These are phyloP conservation scores for Trichosporon faecale DNA, from an alignment of 1,284 basidiomycete species.

Conservation along the genomic window DNA sequence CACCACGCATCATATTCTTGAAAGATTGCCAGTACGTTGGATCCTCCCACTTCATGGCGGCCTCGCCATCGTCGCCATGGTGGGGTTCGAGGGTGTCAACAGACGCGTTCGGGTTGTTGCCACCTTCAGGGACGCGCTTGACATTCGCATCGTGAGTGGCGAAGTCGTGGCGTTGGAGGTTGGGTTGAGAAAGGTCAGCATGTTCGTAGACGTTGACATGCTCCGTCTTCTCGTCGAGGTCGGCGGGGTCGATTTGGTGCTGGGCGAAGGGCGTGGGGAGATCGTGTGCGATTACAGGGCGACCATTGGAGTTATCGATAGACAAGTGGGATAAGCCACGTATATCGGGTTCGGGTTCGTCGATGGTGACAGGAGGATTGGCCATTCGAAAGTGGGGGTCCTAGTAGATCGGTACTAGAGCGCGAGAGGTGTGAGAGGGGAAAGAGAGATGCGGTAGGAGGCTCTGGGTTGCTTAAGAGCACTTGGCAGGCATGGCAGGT, in stretches of 20 bases:
- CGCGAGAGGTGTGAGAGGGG: neutral
- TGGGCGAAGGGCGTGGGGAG: neutral
- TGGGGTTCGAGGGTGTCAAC: slow-evolving; percentile 12
- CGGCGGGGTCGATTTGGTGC: neutral
- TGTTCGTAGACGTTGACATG: neutral
- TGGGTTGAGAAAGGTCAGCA: neutral
- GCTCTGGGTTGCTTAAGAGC: neutral
- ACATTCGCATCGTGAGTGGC: slow-evolving; percentile 6
- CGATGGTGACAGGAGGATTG: slow-evolving; percentile 17
- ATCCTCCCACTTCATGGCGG: neutral
- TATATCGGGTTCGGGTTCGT: slow-evolving; percentile 31
- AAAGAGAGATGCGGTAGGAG: neutral
- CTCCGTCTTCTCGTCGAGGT: neutral
- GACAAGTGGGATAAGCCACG: slow-evolving; percentile 20
- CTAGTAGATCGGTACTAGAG: neutral
- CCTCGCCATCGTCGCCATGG: neutral
- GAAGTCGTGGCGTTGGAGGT: slow-evolving; percentile 7
- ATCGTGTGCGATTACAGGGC: slow-evolving; percentile 2
- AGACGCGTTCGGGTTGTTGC: slow-evolving; percentile 4
- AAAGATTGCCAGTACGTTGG: slow-evolving; percentile 20
- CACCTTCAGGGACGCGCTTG: slow-evolving; percentile 9
- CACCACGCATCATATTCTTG: slow-evolving; percentile 40
- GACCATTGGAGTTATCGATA: slow-evolving; percentile 1
- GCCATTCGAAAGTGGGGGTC: neutral
- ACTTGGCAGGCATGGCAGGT: slow-evolving; percentile 5